These are phyloP conservation scores for Metschnikowia orientalis DNA, from an alignment of 805 yeast species.

Conservation along the genomic window DNA sequence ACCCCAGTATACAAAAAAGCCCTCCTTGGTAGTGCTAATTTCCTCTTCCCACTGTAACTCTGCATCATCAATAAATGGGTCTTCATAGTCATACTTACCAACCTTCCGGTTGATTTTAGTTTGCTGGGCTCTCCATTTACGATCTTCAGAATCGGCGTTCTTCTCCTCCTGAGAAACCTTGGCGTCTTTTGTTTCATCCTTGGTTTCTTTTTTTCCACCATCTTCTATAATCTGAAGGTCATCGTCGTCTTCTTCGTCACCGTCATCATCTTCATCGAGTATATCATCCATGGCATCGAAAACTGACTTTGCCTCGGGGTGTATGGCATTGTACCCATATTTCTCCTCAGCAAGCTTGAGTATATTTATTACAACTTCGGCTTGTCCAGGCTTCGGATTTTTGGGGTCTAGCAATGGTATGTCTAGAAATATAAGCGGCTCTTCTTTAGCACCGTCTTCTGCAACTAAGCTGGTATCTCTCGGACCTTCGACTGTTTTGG, in stretches of 20 bases:
- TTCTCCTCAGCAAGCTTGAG: slow-evolving; percentile 73
- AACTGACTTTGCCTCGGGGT: slow-evolving; percentile 61
- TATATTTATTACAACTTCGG: slow-evolving; percentile 68
- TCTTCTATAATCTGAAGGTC: slow-evolving; percentile 26
- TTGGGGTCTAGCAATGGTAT: slow-evolving; percentile 46
- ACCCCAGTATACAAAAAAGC: slow-evolving; percentile 93
- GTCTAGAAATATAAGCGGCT: slow-evolving; percentile 52
- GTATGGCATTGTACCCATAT: slow-evolving; percentile 72
- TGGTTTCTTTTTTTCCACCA: slow-evolving; percentile 8
- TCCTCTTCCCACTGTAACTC: slow-evolving; percentile 92
- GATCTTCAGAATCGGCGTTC: slow-evolving; percentile 38
- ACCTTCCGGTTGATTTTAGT: slow-evolving; percentile 62
- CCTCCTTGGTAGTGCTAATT: slow-evolving; percentile 88
- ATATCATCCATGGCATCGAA: slow-evolving; percentile 48
- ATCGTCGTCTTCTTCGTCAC: slow-evolving; percentile 43
- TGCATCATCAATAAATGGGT: slow-evolving; percentile 94
- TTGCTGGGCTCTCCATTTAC: slow-evolving; percentile 43
- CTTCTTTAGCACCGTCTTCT: slow-evolving; percentile 14
- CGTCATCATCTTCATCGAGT: slow-evolving; percentile 47
- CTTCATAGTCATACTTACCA: slow-evolving; percentile 87
- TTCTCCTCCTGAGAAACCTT: slow-evolving; percentile 42
- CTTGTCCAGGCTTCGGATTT: slow-evolving; percentile 52
- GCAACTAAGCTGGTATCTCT: too few species aligned
- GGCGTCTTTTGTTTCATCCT: slow-evolving; percentile 26
- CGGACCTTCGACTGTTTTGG: slow-evolving; percentile 8